Conservation (phyloP, 2,329 filamentous ascomycete genomes). For the Xylaria sp. region DNA sequence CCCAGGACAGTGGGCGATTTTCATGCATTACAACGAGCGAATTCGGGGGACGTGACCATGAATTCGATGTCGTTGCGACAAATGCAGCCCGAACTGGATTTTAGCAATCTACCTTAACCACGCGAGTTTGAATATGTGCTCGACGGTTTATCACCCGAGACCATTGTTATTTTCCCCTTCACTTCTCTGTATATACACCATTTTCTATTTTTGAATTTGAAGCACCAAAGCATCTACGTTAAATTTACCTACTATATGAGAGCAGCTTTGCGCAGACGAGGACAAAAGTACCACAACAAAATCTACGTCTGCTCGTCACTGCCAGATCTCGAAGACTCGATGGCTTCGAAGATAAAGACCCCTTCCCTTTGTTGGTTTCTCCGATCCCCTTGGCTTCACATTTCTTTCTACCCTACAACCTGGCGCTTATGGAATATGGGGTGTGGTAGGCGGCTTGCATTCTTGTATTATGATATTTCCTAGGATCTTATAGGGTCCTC, state of each 20-base stretch:
- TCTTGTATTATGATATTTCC: constrained; percentile 32
- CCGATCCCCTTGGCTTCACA: background rate
- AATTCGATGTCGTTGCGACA: constrained; percentile 51
- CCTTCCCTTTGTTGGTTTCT: constrained; percentile 17
- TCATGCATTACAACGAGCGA: constrained; percentile 60
- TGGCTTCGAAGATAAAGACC: background rate
- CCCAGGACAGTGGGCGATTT: constrained; percentile 61
- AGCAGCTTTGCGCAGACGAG: background rate
- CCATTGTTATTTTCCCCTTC: background rate
- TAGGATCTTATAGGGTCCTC: constrained; percentile 4
- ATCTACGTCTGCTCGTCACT: background rate
- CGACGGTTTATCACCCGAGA: background rate
- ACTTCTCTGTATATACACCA: constrained; percentile 34
- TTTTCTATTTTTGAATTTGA: constrained; percentile 13
- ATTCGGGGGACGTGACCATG: constrained; percentile 54
- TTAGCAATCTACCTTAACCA: constrained; percentile 52
- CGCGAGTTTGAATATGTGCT: background rate
- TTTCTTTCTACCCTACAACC: background rate
- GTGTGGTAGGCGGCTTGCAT: constrained; percentile 20
- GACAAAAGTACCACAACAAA: constrained; percentile 12
- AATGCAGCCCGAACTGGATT: constrained; percentile 55
- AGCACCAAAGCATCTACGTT: constrained; percentile 2
- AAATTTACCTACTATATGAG: constrained; percentile 15
- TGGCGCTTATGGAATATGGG: constrained; percentile 28
- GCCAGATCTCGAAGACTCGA: background rate